These are phyloP conservation scores for Echria macrotheca DNA, from an alignment of 495 filamentous ascomycete species.

Conservation along the genomic window DNA sequence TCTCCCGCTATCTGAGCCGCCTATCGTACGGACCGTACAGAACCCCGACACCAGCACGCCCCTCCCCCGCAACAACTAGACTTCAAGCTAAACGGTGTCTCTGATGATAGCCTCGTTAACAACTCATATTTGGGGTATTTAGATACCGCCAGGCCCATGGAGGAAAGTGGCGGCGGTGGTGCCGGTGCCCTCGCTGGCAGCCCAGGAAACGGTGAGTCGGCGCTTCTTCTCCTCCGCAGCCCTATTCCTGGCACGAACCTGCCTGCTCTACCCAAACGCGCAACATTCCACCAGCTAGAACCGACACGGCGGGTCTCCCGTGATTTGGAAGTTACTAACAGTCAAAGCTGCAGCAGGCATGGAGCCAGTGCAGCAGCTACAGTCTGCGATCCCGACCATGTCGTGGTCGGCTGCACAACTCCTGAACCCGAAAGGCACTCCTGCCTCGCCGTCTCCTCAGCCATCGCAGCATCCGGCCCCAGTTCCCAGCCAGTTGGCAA, in stretches of 20 bases:
- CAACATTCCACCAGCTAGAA: no score
- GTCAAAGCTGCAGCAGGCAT: no score
- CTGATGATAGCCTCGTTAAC: not conserved
- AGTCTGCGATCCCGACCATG: conserved; percentile 21
- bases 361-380: no score
- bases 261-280: not conserved
- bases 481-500: conserved; percentile 3
- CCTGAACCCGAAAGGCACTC: conserved; percentile 24
- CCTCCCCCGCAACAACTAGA: conserved; percentile 4
- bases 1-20: no score
- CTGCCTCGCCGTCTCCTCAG: not conserved
- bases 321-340: no score
- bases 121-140: not conserved
- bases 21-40: no score
- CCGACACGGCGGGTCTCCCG: no score
- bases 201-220: conserved; percentile 15
- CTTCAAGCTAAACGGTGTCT: not conserved
- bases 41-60: no score
- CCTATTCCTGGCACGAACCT: not conserved
- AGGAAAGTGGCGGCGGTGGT: conserved; percentile 7
- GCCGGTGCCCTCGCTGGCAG: no score
- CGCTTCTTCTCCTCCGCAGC: not conserved
- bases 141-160: conserved; percentile 10
- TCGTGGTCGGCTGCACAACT: conserved; percentile 23
- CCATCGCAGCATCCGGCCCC: conserved; percentile 14